Conservation (phyloP, 208 protist species). For the Naegleria fowleri region DNA sequence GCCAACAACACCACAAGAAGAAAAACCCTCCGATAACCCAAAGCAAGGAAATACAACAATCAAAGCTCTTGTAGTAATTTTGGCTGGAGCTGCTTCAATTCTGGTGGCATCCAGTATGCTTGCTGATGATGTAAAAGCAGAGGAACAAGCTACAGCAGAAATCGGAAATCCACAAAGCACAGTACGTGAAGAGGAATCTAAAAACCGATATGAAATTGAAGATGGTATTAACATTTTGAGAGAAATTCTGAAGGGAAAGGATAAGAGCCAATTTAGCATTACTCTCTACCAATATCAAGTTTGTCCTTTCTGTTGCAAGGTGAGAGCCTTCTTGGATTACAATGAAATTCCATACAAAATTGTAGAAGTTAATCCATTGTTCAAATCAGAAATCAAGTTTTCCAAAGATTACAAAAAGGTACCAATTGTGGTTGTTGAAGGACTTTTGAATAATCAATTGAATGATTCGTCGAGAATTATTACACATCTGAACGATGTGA, state of each 20-base stretch:
- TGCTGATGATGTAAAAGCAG: background rate
- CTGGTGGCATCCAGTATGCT: background rate
- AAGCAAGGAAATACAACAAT: background rate
- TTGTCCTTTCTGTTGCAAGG: slow-evolving; percentile 29
- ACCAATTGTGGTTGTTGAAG: slow-evolving; percentile 31
- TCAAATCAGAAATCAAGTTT: slow-evolving; percentile 35
- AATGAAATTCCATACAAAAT: slow-evolving; percentile 39
- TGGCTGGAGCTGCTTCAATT: background rate
- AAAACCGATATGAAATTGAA: slow-evolving; percentile 11
- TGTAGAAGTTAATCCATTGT: slow-evolving; percentile 36
- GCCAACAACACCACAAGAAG: too few relatives aligned
- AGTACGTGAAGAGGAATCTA: background rate
- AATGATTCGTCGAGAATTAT: slow-evolving; percentile 31
- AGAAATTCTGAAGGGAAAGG: background rate
- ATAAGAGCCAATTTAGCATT: background rate
- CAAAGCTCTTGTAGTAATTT: background rate
- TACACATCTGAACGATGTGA: background rate
- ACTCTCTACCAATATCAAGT: slow-evolving; percentile 27
- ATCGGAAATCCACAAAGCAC: background rate
- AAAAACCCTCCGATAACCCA: too few relatives aligned
- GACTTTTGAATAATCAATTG: slow-evolving; percentile 18
- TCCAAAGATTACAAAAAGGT: slow-evolving; percentile 39
- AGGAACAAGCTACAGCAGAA: background rate
- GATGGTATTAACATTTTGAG: background rate
- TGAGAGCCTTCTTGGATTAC: slow-evolving; percentile 35